Evolutionary conservation across 345 rosid genomes (phyloP), one percentile per base, ranked within the genome.

Genomic region (Aethionema arabicum): DNA sequence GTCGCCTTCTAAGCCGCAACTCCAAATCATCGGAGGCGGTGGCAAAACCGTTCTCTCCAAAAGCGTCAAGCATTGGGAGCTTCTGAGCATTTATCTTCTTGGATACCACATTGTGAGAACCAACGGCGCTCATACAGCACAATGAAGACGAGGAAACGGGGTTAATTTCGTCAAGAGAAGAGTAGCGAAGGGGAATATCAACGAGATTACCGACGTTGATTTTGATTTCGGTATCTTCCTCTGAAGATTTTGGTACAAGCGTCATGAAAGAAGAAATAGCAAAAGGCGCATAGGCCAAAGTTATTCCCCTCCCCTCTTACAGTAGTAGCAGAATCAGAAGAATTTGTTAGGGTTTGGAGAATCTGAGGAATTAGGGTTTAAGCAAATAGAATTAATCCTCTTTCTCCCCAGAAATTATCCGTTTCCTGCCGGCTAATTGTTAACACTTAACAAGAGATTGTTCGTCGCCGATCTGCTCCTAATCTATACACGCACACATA

Each of bases 341-440:
- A 32, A 21, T 12, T 11, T 21, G 36, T 16, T 32, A 45, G 39
- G 51, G 27, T 11, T 51, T 0, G 44, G 11, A 52, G 12, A 27
- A 52, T 32, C 16, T 52, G 64, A 11, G 30, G 43, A 16, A 16
- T 74, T 74, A 72, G 83, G 83, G 82, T 73, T 77, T 75, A 37
- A 13, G 43, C 35, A 53, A 49, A 57, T 33, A 72, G 46, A 73
- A 6, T 8, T 15, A 29, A 10, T 64, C 35, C 31, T 38, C 32
- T 36, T 59, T 0, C 42, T 65, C 59, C 63, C 78, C 80, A 61
- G 45, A 73, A 81, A 66, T 32, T 30, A 50, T 75, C 76, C 65
- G 77, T 79, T 85, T 79, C 80, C 84, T 84, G 84, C 85, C 85
- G 85, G 65, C n/a, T n/a, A n/a, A n/a, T n/a, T n/a, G n/a, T n/a